Base-by-base conservation (phyloP, 345 rosid genomes). In the Adansonia digitata region DNA sequence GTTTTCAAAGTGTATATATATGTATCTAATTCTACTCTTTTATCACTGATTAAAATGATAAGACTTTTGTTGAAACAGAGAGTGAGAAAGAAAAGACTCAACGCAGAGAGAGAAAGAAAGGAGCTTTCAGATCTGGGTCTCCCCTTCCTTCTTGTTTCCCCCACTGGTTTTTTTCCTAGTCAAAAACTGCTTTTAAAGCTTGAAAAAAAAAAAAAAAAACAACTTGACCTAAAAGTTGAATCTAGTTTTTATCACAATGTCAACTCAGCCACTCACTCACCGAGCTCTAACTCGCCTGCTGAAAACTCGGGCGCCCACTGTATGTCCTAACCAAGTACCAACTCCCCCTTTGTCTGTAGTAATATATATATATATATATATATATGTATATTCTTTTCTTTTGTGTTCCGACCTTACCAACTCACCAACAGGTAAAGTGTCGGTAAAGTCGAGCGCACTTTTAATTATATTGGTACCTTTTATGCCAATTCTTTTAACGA, bases 71-170 rank as follows among this genome's bases (percentile, higher is more conserved):
- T 26, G n/a, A 48, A 10, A 29, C 0, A 46, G 10, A 74, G 26
- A 37, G 0, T 12, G 29, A 67, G 17, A 0, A 29, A 78, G 39
- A 45, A 0, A 24, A 48, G 26, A 48, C 46, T 37, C 27, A n/a
- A 63, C 53, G 12, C 2, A 49, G 45, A 14, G 52, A 18, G 18
- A 35, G 46, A 53, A 39, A 71, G 22, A 48, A 70, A 69, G 71
- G 35, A 45, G 74, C 9, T 81, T 78, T 79, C 86, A 86, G 87
- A 84, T 86, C 86, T 84, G 74, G 73, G 79, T 70, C 81, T 51
- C 22, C 72, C 55, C 69, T 52, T 73, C 40, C 46, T 7, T 63
- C 81, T 57, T 37, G 75, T 31, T 71, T 39, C 37, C 69, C 68
- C 48, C 73, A 29, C 74, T 73, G 78, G n/a, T 53, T 82, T 63